Base-by-base conservation (phyloP, 495 filamentous ascomycete species). In the Aspergillus ellipticus region DNA sequence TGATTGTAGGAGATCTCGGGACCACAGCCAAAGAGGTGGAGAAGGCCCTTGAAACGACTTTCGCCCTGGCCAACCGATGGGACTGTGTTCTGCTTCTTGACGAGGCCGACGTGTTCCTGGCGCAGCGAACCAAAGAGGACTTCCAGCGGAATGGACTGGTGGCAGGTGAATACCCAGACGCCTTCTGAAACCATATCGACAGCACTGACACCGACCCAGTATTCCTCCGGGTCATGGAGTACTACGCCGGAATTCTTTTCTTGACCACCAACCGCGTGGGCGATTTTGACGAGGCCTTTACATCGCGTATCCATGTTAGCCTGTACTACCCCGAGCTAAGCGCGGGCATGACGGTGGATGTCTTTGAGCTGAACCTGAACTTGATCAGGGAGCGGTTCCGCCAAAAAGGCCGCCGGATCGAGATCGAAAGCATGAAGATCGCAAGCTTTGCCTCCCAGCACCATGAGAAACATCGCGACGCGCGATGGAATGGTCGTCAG, bases 71-170 rank as follows among this genome's bases (percentile, higher is more conserved):
- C 3, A 57, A 69, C 42, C 66, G 58, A 49, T 82, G 79, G 79
- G 74, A 65, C 6, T 76, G 71, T n/a, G 70, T 83, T 1, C 58
- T 83, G 11, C 66, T 83, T 31, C 63, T 84, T 0, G 80, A 83
- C 55, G 80, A 83, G 60, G 78, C 78, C 1, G 79, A 82, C 49
- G 75, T 83, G 2, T 84, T 82, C 58, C 67, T 84, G 4, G 69
- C 69, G 6, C 59, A 69, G 51, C 63, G 79, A 43, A 57, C 51
- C 0, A 60, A 67, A 45, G 56, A 53, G 5, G 72, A 81, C 50
- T 28, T 80, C 0, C 42, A 70, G 33, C 63, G 74, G 6, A 81
- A 81, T 42, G 69, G 61, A 16, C 60, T 81, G 0, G 51, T 59
- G 6, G 51, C 56, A 1, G 56, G 56, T 58, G 39, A 39, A 9